Base-by-base conservation (phyloP, 306 rosid genomes). In the Inga laurina region DNA sequence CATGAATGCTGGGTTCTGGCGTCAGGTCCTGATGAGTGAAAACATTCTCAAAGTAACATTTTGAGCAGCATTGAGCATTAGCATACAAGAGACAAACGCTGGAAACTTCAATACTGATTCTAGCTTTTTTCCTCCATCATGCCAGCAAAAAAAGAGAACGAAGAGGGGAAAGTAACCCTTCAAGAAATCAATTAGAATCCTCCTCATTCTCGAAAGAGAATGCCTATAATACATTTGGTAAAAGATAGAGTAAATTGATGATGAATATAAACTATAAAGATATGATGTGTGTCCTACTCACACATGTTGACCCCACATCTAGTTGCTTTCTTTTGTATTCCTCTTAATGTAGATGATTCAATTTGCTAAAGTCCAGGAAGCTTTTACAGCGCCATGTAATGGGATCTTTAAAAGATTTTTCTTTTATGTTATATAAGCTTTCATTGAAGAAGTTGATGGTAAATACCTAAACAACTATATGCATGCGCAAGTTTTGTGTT, bases 1-100 rank as follows among this genome's bases (percentile, higher is more conserved):
- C 97, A 77, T 97, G 92, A 68, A 75, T 82, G 71, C 93, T 92
- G 73, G 97, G 84, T 77, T 84, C 88, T 39, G 90, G 75, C 5
- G 78, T 57, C 79, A 88, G 79, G 69, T 89, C 90, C 98, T 92
- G 91, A 86, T 83, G 78, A 66, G 41, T 90, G 88, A 85, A 83
- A 79, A 73, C 57, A 83, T 69, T 78, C 54, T 83, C 81, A 82
- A 52, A 10, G 75, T 87, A 82, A 73, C 64, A 51, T 32, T 72
- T n/a, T 72, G 66, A 54, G 71, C 66, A 84, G 83, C 49, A 43
- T 35, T 30, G 79, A 81, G 45, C 74, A 70, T 72, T 72, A 73
- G 71, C 65, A 74, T 49, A 30, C 32, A 27, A 65, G 68, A 41
- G 81, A 57, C 65, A 84, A 18, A 57, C 14, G 70, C 45, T 41